phyloP scores from a whole-genome alignment of 2,329 filamentous ascomycete species.

The Aureobasidium sp. region DNA sequence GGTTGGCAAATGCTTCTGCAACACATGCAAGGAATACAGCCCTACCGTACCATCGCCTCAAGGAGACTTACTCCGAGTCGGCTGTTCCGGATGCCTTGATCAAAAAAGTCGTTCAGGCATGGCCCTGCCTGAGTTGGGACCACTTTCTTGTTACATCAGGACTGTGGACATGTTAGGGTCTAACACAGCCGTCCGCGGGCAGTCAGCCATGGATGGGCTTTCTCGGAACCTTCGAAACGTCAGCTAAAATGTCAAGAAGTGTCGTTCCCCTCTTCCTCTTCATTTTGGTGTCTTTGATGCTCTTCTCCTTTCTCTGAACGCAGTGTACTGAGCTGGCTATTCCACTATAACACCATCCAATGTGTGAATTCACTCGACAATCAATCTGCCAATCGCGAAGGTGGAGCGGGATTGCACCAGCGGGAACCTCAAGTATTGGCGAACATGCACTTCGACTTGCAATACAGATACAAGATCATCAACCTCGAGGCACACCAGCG shows the following conservation, averaged over 20 bases:
- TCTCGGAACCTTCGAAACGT: conserved; percentile 2
- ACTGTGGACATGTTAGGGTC: neutral
- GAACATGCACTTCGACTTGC: conserved; percentile 5
- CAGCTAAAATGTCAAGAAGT: neutral
- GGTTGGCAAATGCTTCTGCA: neutral
- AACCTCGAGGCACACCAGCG: neutral
- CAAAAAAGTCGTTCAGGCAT: neutral
- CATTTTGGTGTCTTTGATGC: neutral
- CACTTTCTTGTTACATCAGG: conserved; percentile 10
- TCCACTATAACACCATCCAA: neutral
- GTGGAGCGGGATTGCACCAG: neutral
- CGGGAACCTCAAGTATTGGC: neutral
- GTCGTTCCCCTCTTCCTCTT: neutral
- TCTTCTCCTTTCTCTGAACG: neutral
- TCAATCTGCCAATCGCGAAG: neutral
- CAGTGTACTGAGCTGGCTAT: neutral
- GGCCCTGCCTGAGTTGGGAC: neutral
- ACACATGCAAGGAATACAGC: neutral
- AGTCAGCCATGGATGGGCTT: neutral
- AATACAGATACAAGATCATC: conserved; percentile 4
- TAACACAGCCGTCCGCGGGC: conserved; percentile 1
- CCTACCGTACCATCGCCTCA: neutral
- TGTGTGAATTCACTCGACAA: neutral
- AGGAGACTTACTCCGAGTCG: neutral
- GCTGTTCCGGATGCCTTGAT: neutral